Conservation (phyloP, 2,329 filamentous ascomycete species). For the Aspergillus felis region DNA sequence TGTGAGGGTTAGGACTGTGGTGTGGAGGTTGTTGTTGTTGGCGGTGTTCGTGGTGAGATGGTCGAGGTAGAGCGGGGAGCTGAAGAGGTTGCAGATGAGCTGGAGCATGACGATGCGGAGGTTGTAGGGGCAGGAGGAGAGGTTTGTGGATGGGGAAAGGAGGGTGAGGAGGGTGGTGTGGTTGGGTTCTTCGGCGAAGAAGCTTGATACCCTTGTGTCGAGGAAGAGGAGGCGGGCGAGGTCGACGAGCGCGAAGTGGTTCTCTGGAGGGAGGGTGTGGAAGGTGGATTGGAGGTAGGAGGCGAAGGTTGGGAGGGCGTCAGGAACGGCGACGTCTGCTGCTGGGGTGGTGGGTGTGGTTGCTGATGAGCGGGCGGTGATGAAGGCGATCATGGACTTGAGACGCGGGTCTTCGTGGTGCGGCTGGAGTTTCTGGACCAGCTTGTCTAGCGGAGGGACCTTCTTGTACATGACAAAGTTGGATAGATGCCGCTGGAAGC, state of each 20-base stretch:
- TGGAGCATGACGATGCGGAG: slow-evolving; percentile 78
- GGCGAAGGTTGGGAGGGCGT: slow-evolving; percentile 64
- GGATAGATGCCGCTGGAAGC: slow-evolving; percentile 59
- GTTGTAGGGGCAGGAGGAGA: slow-evolving; percentile 66
- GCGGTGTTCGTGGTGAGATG: slow-evolving; percentile 69
- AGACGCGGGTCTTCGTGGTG: slow-evolving; percentile 58
- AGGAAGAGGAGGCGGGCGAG: slow-evolving; percentile 73
- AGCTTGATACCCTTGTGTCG: slow-evolving; percentile 75
- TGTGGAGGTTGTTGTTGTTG: slow-evolving; percentile 46
- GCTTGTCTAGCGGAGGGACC: slow-evolving; percentile 75
- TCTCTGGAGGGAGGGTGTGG: slow-evolving; percentile 55
- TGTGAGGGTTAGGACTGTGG: slow-evolving; percentile 63
- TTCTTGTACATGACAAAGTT: slow-evolving; percentile 74
- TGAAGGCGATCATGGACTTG: slow-evolving; percentile 63
- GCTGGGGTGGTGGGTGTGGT: slow-evolving; percentile 54
- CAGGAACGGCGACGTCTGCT: slow-evolving; percentile 65
- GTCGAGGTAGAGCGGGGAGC: slow-evolving; percentile 66
- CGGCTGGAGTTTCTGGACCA: slow-evolving; percentile 71
- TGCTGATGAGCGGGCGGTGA: slow-evolving; percentile 48
- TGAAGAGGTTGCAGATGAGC: slow-evolving; percentile 80
- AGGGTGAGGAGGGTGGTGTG: slow-evolving; percentile 63
- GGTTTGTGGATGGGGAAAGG: slow-evolving; percentile 43
- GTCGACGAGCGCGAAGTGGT: slow-evolving; percentile 79
- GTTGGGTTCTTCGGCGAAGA: slow-evolving; percentile 70
- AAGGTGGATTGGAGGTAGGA: slow-evolving; percentile 57